Evolutionary conservation across 2,329 filamentous ascomycete genomes (phyloP).

Genomic region (Calonectria henricotiae): DNA sequence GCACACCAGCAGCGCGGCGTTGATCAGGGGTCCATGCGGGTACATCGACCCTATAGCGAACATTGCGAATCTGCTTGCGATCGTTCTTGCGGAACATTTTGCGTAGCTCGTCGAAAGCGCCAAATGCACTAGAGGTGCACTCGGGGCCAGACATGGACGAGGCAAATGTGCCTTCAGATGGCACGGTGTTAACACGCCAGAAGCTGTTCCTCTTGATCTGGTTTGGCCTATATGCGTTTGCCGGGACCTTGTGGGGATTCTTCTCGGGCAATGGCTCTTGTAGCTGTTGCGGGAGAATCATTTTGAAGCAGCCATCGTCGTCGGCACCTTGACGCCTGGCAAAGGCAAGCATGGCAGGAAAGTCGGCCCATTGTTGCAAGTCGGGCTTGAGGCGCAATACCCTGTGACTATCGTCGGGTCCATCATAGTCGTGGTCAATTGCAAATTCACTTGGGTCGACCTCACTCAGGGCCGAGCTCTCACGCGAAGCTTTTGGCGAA

Average conservation of each 20-base stretch:
- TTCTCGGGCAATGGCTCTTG: constrained; percentile 56
- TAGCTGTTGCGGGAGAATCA: constrained; percentile 55
- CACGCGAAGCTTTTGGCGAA: constrained; percentile 38
- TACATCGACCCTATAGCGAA: constrained; percentile 60
- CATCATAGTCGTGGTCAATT: constrained; percentile 57
- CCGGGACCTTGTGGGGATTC: constrained; percentile 51
- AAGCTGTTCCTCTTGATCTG: constrained; percentile 57
- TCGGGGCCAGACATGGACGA: constrained; percentile 49
- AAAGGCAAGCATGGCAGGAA: constrained; percentile 57
- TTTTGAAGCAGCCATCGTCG: constrained; percentile 60
- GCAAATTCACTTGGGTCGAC: constrained; percentile 38
- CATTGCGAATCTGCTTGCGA: constrained; percentile 58
- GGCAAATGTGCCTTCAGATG: constrained; percentile 56
- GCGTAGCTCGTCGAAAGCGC: constrained; percentile 56
- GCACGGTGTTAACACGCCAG: constrained; percentile 59
- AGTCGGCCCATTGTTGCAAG: constrained; percentile 57
- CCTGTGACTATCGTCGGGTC: constrained; percentile 49
- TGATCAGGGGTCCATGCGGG: constrained; percentile 60
- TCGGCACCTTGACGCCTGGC: constrained; percentile 55
- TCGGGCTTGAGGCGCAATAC: constrained; percentile 58
- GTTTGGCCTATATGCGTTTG: constrained; percentile 59
- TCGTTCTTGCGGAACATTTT: constrained; percentile 58
- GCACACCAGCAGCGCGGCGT: constrained; percentile 57
- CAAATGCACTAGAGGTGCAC: constrained; percentile 49
- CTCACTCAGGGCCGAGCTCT: constrained; percentile 52